Percentiles rank a stretch among this genome's conserved stretches.
Evolutionary conservation across 768 basidiomycete genomes (phyloP).

Genomic region (Tylopilus subfusipes): DNA sequence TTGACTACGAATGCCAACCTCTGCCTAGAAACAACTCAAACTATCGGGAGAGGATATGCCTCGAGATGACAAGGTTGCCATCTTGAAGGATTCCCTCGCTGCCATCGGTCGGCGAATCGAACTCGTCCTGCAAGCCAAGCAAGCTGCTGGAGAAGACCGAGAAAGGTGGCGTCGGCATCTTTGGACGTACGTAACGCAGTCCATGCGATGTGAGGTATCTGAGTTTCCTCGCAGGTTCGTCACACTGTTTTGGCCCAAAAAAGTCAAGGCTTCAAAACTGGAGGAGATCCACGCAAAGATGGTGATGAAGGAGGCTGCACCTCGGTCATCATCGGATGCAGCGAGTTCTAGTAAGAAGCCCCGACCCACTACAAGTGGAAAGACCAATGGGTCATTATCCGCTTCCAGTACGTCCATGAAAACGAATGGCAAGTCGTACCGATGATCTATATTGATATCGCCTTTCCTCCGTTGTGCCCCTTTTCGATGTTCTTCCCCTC

Average conservation of each 20-base stretch:
- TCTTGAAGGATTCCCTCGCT: conserved; percentile 91
- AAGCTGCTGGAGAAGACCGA: conserved; percentile 74
- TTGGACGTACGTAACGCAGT: conserved; percentile 77
- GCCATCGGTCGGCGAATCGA: conserved; percentile 94
- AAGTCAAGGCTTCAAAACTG: conserved; percentile 89
- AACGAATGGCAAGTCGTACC: conserved; percentile 59
- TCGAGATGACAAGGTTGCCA: conserved; percentile 92
- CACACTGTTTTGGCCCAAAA: conserved; percentile 96
- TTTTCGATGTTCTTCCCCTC: conserved; percentile 18
- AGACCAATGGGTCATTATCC: conserved; percentile 51
- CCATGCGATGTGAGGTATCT: conserved; percentile 4
- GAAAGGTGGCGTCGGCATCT: conserved; percentile 89
- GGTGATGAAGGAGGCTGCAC: conserved; percentile 81
- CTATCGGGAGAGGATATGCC: conserved; percentile 89
- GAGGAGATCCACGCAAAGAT: conserved; percentile 96
- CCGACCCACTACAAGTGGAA: conserved; percentile 45
- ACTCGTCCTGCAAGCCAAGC: conserved; percentile 69
- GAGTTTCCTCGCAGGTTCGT: conserved; percentile 64
- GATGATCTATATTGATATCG: conserved; percentile 37
- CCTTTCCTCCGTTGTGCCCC: conserved; percentile 19
- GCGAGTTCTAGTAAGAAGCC: conserved; percentile 54
- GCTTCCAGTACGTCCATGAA: conserved; percentile 43
- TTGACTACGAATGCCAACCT: conserved; percentile 2
- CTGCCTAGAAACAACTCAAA: conserved; percentile 85
- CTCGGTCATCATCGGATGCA: conserved; percentile 51